Evolutionary conservation across 495 filamentous ascomycete genomes (phyloP), one percentile per base, ranked within the genome.

Genomic region (Cetradonia linearis): DNA sequence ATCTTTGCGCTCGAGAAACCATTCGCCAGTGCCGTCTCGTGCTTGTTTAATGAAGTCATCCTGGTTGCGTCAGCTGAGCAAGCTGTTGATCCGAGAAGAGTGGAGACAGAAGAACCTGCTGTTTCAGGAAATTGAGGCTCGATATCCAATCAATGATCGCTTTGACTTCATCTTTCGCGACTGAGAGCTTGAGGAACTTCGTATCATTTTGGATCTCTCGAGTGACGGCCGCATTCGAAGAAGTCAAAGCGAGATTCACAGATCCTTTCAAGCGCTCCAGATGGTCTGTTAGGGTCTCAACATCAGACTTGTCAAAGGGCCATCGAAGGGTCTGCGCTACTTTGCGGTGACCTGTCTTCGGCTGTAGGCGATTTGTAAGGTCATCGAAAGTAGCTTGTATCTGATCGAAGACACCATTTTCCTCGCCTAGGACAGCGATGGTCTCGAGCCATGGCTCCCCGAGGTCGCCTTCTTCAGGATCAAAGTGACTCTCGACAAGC

Each of bases 11-110:
- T 63, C 40, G 18, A 65, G 59, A 33, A 65, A 65, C 76, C 74
- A 81, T 59, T 69, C 59, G 0, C 76, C 72, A 5, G 77, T 76
- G 10, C 69, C 73, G 44, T 72, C 55, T n/a, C 76, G 67, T 25
- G 53, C 61, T 55, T 64, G 65, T 4, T 60, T 62, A 27, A 70
- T 60, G 59, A 65, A 65, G 23, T 69, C 63, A 30, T 56, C 59
- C 49, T 69, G 61, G 27, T 46, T 38, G 5, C 18, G 31, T 57
- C 38, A 62, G 53, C n/a, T 18, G 25, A 47, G 18, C 25, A n/a
- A 49, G 14, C 0, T 46, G 6, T 23, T 8, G 20, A 46, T 1
- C 9, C 10, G 9, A 53, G 6, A 16, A 30, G 14, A 23, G 3
- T 9, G 23, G n/a, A 25, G 18, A 9, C 11, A 4, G 28, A n/a